phyloP scores from a whole-genome alignment of 2,329 filamentous ascomycete species.

The Fonsecaea erecta region DNA sequence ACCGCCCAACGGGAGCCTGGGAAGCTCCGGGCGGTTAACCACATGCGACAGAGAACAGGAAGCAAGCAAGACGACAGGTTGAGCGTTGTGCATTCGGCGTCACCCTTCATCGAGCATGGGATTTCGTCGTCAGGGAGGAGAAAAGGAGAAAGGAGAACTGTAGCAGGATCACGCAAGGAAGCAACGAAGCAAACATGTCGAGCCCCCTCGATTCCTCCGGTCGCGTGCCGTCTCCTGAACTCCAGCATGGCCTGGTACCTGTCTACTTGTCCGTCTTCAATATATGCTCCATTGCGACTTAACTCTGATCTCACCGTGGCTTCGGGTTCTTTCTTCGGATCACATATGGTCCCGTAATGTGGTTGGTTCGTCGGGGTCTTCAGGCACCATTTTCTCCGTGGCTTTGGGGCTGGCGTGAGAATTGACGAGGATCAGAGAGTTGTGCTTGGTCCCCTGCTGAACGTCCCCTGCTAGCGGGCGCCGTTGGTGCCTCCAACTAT shows the following conservation, averaged over 20 bases:
- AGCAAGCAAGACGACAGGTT: neutral
- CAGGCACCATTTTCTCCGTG: neutral
- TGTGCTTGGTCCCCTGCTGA: neutral
- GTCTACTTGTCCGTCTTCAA: neutral
- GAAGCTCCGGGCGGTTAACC: neutral
- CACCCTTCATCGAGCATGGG: neutral
- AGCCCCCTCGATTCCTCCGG: neutral
- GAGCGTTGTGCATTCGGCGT: neutral
- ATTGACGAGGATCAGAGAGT: neutral
- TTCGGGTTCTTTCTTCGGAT: constrained; percentile 1
- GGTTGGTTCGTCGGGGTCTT: constrained; percentile 9
- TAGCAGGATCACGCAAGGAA: too few relatives aligned
- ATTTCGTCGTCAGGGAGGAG: neutral
- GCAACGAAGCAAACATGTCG: neutral
- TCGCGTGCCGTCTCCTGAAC: constrained; percentile 3
- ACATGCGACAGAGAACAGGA: neutral
- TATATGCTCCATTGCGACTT: neutral
- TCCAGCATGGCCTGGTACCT: constrained; percentile 2
- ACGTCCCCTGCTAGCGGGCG: neutral
- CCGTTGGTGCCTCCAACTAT: neutral
- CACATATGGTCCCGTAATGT: neutral
- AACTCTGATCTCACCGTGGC: neutral
- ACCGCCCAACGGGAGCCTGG: neutral
- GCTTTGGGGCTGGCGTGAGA: neutral
- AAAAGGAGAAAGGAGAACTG: neutral